A percentile compares a stretch with the other conserved stretches of the same genome.
Evolutionary conservation across 768 basidiomycete species (phyloP).

Genomic region (Zangia roseola): DNA sequence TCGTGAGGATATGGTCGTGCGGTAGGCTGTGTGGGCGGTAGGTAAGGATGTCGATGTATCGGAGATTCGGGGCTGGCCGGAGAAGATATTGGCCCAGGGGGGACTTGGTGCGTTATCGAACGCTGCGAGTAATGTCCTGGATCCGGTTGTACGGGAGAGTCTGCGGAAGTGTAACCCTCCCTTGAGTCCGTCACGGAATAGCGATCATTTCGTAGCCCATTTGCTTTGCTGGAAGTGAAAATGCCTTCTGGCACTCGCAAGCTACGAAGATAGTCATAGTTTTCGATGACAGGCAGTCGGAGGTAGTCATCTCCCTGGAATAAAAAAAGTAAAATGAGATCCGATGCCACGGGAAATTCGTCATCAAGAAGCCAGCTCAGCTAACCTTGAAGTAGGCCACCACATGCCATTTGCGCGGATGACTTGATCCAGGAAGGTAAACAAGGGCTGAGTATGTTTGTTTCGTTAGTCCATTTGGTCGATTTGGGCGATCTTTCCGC

Average conservation of each 20-base stretch:
- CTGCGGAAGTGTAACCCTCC: constrained; percentile 12
- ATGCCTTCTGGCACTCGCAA: constrained; percentile 68
- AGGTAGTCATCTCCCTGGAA: constrained; percentile 67
- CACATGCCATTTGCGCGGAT: constrained; percentile 76
- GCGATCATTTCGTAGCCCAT: constrained; percentile 30
- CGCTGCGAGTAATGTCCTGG: constrained; percentile 9
- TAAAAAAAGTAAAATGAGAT: constrained; percentile 7
- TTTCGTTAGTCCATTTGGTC: constrained; percentile 80
- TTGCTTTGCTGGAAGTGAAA: constrained; percentile 69
- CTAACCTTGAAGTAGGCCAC: constrained; percentile 79
- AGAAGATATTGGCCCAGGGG: constrained; percentile 13
- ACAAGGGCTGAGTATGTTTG: constrained; percentile 83
- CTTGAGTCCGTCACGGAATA: constrained; percentile 16
- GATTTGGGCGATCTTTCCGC: constrained; percentile 75
- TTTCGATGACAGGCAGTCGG: constrained; percentile 68
- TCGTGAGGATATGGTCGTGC: constrained; percentile 4
- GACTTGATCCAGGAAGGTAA: constrained; percentile 54
- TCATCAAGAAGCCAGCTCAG: constrained; percentile 5
- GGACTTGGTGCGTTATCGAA: constrained; percentile 11
- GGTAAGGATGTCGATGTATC: constrained; percentile 8
- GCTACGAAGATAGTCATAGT: constrained; percentile 69
- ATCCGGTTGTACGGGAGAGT: constrained; percentile 7
- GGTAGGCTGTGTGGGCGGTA: neutral
- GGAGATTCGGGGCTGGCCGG: constrained; percentile 13
- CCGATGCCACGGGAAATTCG: neutral